phyloP scores from a whole-genome alignment of 2,329 filamentous ascomycete species.

The Aspergillus puulaauensis region DNA sequence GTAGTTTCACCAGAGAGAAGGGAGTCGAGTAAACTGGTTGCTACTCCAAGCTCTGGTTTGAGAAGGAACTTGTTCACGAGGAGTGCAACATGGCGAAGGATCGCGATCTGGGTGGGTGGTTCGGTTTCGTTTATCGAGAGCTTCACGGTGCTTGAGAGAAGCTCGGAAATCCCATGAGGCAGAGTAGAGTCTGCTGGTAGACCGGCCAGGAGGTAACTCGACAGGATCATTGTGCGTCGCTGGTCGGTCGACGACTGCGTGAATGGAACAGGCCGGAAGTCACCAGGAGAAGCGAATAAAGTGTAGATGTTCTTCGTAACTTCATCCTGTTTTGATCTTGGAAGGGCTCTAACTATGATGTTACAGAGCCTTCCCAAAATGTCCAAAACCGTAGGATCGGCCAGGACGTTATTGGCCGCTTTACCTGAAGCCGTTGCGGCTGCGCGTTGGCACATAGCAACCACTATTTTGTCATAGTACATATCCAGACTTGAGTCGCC shows the following conservation, averaged over 20 bases:
- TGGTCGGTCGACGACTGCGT: conserved; percentile 29
- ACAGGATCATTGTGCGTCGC: conserved; percentile 54
- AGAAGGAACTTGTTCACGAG: conserved; percentile 44
- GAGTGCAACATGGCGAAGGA: conserved; percentile 44
- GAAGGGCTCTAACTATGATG: conserved; percentile 57
- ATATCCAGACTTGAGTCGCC: conserved; percentile 43
- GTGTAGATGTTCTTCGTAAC: conserved; percentile 56
- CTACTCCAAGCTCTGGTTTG: conserved; percentile 31
- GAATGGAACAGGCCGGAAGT: conserved; percentile 38
- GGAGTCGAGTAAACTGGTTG: conserved; percentile 32
- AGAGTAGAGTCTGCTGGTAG: conserved; percentile 42
- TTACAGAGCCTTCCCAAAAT: conserved; percentile 62
- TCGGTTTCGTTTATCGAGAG: conserved; percentile 32
- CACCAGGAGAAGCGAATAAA: conserved; percentile 45
- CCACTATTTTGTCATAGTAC: conserved; percentile 54
- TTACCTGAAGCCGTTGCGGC: conserved; percentile 36
- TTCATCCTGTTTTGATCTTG: conserved; percentile 51
- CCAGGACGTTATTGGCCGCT: conserved; percentile 41
- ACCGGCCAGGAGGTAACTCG: conserved; percentile 58
- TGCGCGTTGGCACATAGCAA: conserved; percentile 42
- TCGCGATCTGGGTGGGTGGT: conserved; percentile 38
- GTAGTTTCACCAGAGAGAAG: conserved; percentile 25
- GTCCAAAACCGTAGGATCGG: conserved; percentile 56
- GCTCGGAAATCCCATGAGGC: conserved; percentile 29
- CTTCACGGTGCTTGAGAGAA: conserved; percentile 38